These are phyloP conservation scores for Syzygium oleosum DNA, from an alignment of 345 rosid genomes.

Conservation along the genomic window DNA sequence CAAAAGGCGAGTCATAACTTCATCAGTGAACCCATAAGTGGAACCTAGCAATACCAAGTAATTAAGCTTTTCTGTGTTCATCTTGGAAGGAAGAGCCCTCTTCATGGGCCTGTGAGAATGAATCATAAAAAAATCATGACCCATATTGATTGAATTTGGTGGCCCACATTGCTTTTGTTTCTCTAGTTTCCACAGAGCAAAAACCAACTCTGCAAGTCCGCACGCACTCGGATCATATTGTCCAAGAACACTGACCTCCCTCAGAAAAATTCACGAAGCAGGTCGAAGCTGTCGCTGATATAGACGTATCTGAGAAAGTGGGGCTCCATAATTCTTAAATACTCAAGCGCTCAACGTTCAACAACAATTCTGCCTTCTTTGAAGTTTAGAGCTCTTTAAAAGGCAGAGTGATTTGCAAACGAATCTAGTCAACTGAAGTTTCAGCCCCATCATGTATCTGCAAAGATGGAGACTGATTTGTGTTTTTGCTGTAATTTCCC, in stretches of 20 bases:
- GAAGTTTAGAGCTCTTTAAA: neutral
- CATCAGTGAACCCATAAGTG: neutral
- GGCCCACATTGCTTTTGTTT: neutral
- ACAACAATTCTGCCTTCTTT: neutral
- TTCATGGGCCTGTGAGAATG: neutral
- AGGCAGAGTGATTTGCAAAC: neutral
- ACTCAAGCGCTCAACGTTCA: neutral
- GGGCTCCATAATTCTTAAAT: neutral
- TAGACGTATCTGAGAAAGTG: neutral
- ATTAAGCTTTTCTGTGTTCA: neutral
- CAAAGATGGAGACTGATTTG: neutral
- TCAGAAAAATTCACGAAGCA: neutral
- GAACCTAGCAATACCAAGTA: neutral
- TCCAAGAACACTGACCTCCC: neutral
- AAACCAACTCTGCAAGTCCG: neutral
- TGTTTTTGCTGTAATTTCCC: neutral
- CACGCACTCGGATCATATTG: neutral
- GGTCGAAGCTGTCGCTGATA: neutral
- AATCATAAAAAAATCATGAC: neutral
- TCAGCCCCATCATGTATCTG: neutral
- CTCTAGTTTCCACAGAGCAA: neutral
- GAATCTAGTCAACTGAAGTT: neutral
- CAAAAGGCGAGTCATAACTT: neutral
- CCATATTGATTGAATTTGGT: neutral
- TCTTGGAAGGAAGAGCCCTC: neutral